These are phyloP conservation scores for Pythium phragmitis DNA, from an alignment of 352 stramenopile genomes.

Conservation along the genomic window DNA sequence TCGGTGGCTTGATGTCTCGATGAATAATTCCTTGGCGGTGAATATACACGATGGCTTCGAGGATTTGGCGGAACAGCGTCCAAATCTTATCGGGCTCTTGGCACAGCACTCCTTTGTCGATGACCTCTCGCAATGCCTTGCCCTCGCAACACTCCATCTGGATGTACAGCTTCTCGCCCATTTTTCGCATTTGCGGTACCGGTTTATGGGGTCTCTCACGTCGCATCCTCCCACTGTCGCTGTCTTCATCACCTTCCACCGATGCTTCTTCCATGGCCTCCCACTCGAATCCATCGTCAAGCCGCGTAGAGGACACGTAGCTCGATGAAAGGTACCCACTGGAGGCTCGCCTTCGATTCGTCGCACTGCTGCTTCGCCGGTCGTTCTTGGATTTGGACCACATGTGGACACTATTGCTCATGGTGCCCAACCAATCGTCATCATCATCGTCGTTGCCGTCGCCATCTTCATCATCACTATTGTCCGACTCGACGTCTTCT, in stretches of 20 bases:
- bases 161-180: slow-evolving; percentile 86
- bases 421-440: slow-evolving; percentile 78
- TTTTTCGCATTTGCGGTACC: slow-evolving; percentile 35
- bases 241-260: slow-evolving; percentile 30
- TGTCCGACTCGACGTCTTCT: slow-evolving; percentile 51
- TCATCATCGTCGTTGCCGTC: slow-evolving; percentile 46
- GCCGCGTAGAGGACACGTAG: slow-evolving; percentile 37
- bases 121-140: slow-evolving; percentile 93
- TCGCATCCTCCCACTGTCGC: slow-evolving; percentile 4
- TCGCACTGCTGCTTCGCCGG: slow-evolving; percentile 9
- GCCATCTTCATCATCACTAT: slow-evolving; percentile 59
- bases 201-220: background rate
- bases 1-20: slow-evolving; percentile 91
- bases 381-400: slow-evolving; percentile 70
- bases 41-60: slow-evolving; percentile 95
- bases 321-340: slow-evolving; percentile 35
- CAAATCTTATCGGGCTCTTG: slow-evolving; percentile 90
- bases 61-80: slow-evolving; percentile 93
- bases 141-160: slow-evolving; percentile 97
- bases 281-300: slow-evolving; percentile 74
- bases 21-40: slow-evolving; percentile 93
- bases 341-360: slow-evolving; percentile 43
- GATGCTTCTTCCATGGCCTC: slow-evolving; percentile 59
- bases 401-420: slow-evolving; percentile 60
- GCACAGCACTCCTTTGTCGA: slow-evolving; percentile 88